Evolutionary conservation across 2,329 filamentous ascomycete genomes (phyloP), one percentile per base, ranked within the genome.

Genomic region (Aspergillus bombycis): DNA sequence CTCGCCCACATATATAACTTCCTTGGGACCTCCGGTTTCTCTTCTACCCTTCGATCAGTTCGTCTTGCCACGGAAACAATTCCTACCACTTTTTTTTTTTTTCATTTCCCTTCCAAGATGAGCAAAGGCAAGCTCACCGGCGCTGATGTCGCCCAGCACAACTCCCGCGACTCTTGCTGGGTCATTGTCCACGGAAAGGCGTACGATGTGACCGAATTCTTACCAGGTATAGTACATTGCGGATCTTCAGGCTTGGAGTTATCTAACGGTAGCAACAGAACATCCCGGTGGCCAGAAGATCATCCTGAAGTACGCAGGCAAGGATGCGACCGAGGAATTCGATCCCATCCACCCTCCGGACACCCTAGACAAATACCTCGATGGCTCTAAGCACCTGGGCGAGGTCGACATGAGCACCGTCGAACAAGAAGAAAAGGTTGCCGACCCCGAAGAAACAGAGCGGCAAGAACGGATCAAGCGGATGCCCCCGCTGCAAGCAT

Each of bases 261-360:
- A 34, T 30, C 53, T 66, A 41, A 67, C 50, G 26, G 10, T 30
- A 4, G 19, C 23, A 21, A 19, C 70, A 89, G 92, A 96, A 78
- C 93, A 97, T 74, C 94, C 94, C 28, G 94, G 94, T 65, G 94
- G 92, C 43, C 85, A 89, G 69, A 95, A 94, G 75, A 96, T 98
- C 77, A 98, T 99, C 73, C 86, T 99, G 68, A 97, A 97, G 82
- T 97, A 97, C 80, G 94, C 94, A 34, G 93, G 94, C 72, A 96
- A 94, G 84, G 94, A 97, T 83, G 93, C 93, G 45, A 96, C 93
- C 41, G 91, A 94, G 76, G 93, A 93, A 74, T 97, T 92, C 79
- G 93, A 96, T 55, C 93, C 93, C 41, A 95, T 97, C 68, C 88
- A 91, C 77, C 94, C 94, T 3, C 92, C 91, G 16, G 94, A 97